Evolutionary conservation across 371 early-diverging fungal species (phyloP).

Genomic region (Mucor sp.): DNA sequence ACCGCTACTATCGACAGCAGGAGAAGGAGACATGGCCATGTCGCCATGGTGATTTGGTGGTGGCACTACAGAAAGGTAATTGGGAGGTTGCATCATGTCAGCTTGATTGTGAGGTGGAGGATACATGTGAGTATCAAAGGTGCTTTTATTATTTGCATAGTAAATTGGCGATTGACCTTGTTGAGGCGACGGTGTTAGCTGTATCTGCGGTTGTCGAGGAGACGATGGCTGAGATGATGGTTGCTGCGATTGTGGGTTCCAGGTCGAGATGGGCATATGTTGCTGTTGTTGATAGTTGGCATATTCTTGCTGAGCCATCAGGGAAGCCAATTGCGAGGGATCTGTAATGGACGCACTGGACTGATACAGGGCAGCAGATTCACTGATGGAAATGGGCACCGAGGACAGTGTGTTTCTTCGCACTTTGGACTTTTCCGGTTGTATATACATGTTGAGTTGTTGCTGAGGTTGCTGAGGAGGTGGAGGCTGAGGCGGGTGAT

Average conservation of each 20-base stretch:
- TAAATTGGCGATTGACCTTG: conserved; percentile 1
- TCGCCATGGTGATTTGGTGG: background rate
- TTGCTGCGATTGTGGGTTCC: conserved; percentile 3
- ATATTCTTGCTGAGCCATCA: conserved; percentile 1
- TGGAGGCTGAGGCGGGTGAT: conserved; percentile 21
- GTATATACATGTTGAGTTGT: background rate
- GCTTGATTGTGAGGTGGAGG: background rate
- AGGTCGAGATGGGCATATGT: background rate
- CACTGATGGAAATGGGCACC: background rate
- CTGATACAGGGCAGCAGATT: conserved; percentile 11
- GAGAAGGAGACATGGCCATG: too few relatives aligned
- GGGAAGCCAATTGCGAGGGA: conserved; percentile 5
- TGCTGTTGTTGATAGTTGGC: background rate
- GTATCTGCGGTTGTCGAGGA: conserved; percentile 11
- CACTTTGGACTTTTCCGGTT: background rate
- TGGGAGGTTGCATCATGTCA: too few relatives aligned
- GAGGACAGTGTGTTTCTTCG: conserved; percentile 14
- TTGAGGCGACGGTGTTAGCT: background rate
- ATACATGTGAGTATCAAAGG: background rate
- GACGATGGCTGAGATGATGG: background rate
- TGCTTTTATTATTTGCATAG: conserved; percentile 1
- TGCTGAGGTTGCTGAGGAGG: background rate
- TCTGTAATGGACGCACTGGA: conserved; percentile 10
- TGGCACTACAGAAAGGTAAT: background rate
- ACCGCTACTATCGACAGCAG: background rate